Percentiles rank a stretch among this genome's conserved stretches.
phyloP scores from a whole-genome alignment of 1,284 basidiomycete genomes.

The Vanrija sp. region DNA sequence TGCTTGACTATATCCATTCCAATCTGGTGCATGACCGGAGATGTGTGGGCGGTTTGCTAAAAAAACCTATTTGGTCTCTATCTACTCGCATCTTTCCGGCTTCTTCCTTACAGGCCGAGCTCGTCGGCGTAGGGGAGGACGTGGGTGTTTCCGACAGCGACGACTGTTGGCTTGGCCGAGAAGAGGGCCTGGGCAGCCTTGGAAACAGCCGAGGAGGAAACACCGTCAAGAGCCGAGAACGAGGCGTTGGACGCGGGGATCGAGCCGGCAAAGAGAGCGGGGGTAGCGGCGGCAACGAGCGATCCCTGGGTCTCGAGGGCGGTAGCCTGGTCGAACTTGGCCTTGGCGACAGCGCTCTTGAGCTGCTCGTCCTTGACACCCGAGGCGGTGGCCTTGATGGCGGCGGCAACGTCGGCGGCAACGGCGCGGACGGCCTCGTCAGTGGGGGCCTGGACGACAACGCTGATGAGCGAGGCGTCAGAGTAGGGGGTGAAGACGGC shows the following conservation, averaged over 20 bases:
- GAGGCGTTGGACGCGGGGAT: slow-evolving; percentile 56
- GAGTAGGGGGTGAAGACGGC: slow-evolving; percentile 79
- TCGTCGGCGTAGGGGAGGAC: slow-evolving; percentile 79
- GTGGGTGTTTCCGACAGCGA: slow-evolving; percentile 73
- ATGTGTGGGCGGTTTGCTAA: neutral
- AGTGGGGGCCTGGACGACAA: slow-evolving; percentile 57
- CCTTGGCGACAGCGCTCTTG: slow-evolving; percentile 75
- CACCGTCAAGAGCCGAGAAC: slow-evolving; percentile 56
- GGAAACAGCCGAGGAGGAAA: slow-evolving; percentile 59
- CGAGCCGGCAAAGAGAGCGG: slow-evolving; percentile 56
- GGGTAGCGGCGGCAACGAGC: slow-evolving; percentile 57
- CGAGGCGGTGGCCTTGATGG: slow-evolving; percentile 60
- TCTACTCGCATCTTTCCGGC: too few relatives aligned
- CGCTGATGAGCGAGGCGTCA: slow-evolving; percentile 78
- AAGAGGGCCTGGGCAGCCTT: slow-evolving; percentile 52
- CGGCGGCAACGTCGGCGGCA: slow-evolving; percentile 61
- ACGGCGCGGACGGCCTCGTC: slow-evolving; percentile 50
- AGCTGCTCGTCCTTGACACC: slow-evolving; percentile 65
- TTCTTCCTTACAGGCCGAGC: slow-evolving; percentile 62
- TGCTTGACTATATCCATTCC: too few relatives aligned
- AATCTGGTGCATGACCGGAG: too few relatives aligned
- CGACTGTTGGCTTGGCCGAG: slow-evolving; percentile 71
- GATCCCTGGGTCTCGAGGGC: slow-evolving; percentile 62
- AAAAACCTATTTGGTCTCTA: neutral
- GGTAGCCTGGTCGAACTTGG: slow-evolving; percentile 74